Evolutionary conservation across 805 yeast species (phyloP).

Genomic region (Komagataella mondaviorum): DNA sequence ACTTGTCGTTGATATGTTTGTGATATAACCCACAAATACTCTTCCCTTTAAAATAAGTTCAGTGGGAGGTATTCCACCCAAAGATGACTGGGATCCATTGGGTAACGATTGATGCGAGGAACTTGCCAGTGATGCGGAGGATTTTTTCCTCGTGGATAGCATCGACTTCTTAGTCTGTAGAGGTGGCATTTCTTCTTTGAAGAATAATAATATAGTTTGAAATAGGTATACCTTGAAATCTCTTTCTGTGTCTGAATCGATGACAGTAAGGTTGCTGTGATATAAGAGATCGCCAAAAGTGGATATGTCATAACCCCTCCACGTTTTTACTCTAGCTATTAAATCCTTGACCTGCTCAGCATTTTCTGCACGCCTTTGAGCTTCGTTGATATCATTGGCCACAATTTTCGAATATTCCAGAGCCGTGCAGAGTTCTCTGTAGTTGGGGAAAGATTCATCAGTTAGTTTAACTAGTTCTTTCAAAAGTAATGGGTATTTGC

Average conservation of each 20-base stretch:
- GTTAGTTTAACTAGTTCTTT: constrained; percentile 61
- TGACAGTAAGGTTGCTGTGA: constrained; percentile 57
- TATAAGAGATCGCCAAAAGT: constrained; percentile 79
- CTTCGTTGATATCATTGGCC: constrained; percentile 82
- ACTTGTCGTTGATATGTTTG: constrained; percentile 26
- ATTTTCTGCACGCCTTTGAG: constrained; percentile 86
- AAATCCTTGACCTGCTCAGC: constrained; percentile 55
- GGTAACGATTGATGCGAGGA: constrained; percentile 4
- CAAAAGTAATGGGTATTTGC: constrained; percentile 82
- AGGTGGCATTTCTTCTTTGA: constrained; percentile 38
- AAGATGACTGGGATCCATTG: constrained; percentile 1
- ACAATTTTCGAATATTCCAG: constrained; percentile 66
- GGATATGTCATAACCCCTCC: constrained; percentile 78
- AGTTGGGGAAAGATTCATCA: constrained; percentile 34
- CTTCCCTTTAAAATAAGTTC: constrained; percentile 47
- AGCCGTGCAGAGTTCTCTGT: constrained; percentile 61
- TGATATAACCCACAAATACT: constrained; percentile 60
- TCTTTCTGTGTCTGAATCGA: constrained; percentile 60
- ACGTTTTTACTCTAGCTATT: constrained; percentile 65
- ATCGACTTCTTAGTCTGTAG: constrained; percentile 31
- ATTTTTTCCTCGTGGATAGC: constrained; percentile 35
- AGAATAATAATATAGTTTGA: constrained; percentile 49
- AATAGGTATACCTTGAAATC: constrained; percentile 86
- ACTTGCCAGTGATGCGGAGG: constrained; percentile 27
- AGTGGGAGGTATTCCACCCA: constrained; percentile 1